Conservation (phyloP, 2,329 filamentous ascomycete species). For the Metarhizium brunneum region DNA sequence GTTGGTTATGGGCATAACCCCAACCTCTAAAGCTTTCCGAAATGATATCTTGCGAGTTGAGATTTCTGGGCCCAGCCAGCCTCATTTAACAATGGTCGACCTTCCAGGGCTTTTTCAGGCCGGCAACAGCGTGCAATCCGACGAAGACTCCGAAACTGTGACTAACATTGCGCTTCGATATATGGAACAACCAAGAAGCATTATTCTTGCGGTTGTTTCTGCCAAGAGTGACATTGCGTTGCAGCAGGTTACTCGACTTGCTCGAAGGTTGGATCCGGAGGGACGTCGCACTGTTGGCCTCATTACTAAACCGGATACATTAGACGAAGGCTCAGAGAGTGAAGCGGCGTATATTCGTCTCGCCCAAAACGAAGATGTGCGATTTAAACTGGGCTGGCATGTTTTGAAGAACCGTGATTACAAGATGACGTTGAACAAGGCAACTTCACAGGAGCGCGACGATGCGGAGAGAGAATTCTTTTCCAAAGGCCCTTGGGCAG, state of each 20-base stretch:
- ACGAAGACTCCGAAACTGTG: constrained; percentile 33
- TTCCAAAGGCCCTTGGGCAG: constrained; percentile 27
- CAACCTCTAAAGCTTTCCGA: constrained; percentile 27
- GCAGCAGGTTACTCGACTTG: constrained; percentile 43
- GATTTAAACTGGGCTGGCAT: constrained; percentile 44
- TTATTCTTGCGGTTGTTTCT: constrained; percentile 50
- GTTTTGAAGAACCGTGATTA: constrained; percentile 35
- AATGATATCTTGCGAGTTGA: constrained; percentile 38
- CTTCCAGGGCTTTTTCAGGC: constrained; percentile 46
- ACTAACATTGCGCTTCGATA: constrained; percentile 41
- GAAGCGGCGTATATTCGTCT: constrained; percentile 31
- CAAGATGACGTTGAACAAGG: constrained; percentile 21
- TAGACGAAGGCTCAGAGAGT: constrained; percentile 22
- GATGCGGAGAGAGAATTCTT: constrained; percentile 33
- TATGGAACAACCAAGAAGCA: constrained; percentile 46
- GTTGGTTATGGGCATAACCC: constrained; percentile 38
- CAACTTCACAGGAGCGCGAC: constrained; percentile 25
- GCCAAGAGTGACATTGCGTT: constrained; percentile 47
- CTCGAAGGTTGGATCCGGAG: constrained; percentile 15
- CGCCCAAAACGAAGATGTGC: constrained; percentile 34
- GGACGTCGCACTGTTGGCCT: constrained; percentile 40
- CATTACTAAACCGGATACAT: constrained; percentile 45
- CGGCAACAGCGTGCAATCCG: constrained; percentile 33
- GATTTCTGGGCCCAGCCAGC: constrained; percentile 35
- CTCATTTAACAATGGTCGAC: constrained; percentile 49